Percentiles rank a stretch among this genome's conserved stretches.
These are phyloP conservation scores for Sporothrix luriei DNA, from an alignment of 2,329 filamentous ascomycete species.

Conservation along the genomic window DNA sequence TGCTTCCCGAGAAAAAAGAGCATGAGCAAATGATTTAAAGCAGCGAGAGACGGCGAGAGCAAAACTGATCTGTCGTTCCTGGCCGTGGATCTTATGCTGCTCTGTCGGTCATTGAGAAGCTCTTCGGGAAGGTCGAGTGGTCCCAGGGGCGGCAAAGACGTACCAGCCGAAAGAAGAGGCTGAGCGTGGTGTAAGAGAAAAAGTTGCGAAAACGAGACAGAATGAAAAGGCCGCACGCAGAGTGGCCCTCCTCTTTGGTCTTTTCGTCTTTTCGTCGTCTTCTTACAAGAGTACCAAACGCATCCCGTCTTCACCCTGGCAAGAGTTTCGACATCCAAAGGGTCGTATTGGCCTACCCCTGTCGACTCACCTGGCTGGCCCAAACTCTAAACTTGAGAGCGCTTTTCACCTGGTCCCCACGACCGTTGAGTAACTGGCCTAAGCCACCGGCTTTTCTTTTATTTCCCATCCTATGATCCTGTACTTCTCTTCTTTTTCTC, in stretches of 20 bases:
- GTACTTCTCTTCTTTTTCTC: not conserved
- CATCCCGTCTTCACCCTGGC: not conserved
- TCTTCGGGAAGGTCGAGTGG: not conserved
- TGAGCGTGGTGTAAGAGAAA: conserved; percentile 17
- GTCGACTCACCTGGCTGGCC: conserved; percentile 9
- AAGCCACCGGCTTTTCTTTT: conserved; percentile 7
- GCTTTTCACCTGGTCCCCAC: conserved; percentile 5
- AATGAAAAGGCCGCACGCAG: not conserved
- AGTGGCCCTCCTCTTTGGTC: not conserved
- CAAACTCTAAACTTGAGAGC: conserved; percentile 17
- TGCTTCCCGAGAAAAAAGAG: not conserved
- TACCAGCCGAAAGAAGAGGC: conserved; percentile 16
- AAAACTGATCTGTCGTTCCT: conserved; percentile 18
- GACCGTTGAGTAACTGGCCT: not conserved
- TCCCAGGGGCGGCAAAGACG: conserved; percentile 5
- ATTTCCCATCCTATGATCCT: not conserved
- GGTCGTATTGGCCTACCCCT: conserved; percentile 21
- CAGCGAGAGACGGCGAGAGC: not conserved
- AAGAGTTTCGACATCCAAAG: conserved; percentile 14
- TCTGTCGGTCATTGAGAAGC: not conserved
- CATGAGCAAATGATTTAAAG: not conserved
- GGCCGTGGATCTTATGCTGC: conserved; percentile 22
- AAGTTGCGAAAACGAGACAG: not conserved
- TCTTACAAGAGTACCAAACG: not conserved
- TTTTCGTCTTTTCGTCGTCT: not conserved